A percentile compares a stretch with the other conserved stretches of the same genome.
Conservation (phyloP, 2,329 filamentous ascomycete genomes). For the Phialemoniopsis sp. region DNA sequence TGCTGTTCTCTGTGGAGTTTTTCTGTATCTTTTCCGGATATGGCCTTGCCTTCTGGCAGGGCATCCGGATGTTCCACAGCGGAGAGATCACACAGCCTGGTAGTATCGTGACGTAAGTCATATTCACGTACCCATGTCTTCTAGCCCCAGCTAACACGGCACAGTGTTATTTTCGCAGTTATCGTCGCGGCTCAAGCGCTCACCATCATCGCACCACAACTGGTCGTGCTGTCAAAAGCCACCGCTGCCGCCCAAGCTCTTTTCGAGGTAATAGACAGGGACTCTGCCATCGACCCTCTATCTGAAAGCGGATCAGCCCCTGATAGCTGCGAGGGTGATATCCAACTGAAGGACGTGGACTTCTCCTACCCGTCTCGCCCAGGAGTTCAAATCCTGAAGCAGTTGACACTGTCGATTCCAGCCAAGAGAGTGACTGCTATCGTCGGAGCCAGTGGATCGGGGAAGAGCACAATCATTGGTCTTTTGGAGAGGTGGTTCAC, state of each 20-base stretch:
- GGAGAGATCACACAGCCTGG: constrained; percentile 41
- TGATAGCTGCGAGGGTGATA: constrained; percentile 28
- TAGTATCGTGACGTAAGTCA: constrained; percentile 35
- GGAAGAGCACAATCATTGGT: constrained; percentile 48
- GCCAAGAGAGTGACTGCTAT: constrained; percentile 72
- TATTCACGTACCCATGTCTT: no score
- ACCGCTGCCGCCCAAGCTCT: constrained; percentile 8
- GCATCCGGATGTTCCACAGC: constrained; percentile 36
- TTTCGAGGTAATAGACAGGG: background rate
- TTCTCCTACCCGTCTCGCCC: constrained; percentile 52
- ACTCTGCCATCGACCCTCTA: constrained; percentile 36
- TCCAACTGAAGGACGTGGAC: constrained; percentile 35
- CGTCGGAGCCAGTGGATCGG: constrained; percentile 89
- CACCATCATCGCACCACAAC: constrained; percentile 29
- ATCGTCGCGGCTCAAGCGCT: constrained; percentile 30
- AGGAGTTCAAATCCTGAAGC: constrained; percentile 30
- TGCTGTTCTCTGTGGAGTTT: constrained; percentile 40
- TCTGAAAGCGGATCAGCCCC: constrained; percentile 28
- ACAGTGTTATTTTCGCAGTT: constrained; percentile 30
- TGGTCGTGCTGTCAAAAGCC: constrained; percentile 31
- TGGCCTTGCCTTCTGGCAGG: constrained; percentile 47
- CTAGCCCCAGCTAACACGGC: background rate
- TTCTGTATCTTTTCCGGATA: constrained; percentile 43
- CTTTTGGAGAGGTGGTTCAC: constrained; percentile 34
- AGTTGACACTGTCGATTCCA: constrained; percentile 29